These are phyloP conservation scores for Ogataea philodendri DNA, from an alignment of 805 yeast species.

Conservation along the genomic window DNA sequence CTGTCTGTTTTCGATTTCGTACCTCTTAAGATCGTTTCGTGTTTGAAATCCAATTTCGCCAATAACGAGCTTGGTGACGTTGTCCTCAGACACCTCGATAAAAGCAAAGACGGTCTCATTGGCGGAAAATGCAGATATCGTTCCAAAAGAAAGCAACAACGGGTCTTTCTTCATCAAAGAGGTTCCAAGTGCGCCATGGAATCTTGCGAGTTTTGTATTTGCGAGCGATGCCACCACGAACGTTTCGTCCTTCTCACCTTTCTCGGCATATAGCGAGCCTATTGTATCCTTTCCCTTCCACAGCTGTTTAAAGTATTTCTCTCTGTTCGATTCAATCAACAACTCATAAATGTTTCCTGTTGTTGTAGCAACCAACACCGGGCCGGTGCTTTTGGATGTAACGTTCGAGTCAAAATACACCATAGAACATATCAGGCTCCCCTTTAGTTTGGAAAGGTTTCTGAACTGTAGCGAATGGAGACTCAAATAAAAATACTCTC, in stretches of 20 bases:
- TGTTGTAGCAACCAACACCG: slow-evolving; percentile 47
- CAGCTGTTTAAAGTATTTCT: slow-evolving; percentile 39
- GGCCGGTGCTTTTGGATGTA: slow-evolving; percentile 37
- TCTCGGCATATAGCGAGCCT: slow-evolving; percentile 12
- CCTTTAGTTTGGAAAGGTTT: slow-evolving; percentile 46
- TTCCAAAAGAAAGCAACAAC: slow-evolving; percentile 19
- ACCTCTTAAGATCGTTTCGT: slow-evolving; percentile 20
- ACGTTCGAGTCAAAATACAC: slow-evolving; percentile 35
- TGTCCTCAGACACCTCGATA: slow-evolving; percentile 23
- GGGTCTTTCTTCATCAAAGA: slow-evolving; percentile 26
- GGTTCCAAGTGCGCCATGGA: slow-evolving; percentile 14
- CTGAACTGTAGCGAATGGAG: slow-evolving; percentile 40
- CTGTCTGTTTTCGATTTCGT: neutral
- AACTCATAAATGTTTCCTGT: slow-evolving; percentile 50
- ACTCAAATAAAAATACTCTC: slow-evolving; percentile 49
- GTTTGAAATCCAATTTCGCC: slow-evolving; percentile 22
- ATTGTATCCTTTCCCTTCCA: slow-evolving; percentile 35
- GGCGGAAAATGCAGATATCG: slow-evolving; percentile 12
- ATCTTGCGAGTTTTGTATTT: slow-evolving; percentile 18
- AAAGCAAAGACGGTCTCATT: slow-evolving; percentile 21
- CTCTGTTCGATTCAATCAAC: slow-evolving; percentile 43
- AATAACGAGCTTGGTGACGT: slow-evolving; percentile 19
- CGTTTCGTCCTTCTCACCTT: slow-evolving; percentile 7
- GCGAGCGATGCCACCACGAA: slow-evolving; percentile 12
- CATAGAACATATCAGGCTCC: slow-evolving; percentile 42